Base-by-base conservation (phyloP, 306 rosid genomes). In the Ammopiptanthus mongolicus region DNA sequence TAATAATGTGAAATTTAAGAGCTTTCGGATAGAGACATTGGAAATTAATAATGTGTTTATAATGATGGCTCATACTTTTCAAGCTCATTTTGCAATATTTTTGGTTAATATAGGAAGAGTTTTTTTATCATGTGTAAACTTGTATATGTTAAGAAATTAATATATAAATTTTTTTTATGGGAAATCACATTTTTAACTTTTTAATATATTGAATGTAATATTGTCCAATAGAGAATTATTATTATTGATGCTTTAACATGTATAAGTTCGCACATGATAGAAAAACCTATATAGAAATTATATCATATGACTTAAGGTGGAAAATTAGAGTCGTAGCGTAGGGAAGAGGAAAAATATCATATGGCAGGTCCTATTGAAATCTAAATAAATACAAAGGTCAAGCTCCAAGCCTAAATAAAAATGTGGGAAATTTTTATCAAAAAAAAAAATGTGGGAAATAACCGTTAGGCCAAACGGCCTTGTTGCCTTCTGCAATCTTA, bases 21-120 rank as follows among this genome's bases (percentile, higher is more conserved):
- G 34, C 18, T 46, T 61, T 53, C 41, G 18, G 71, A 69, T 29
- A 10, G 47, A 48, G 76, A 78, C 82, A 25, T 25, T 59, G 18
- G 37, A 68, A n/a, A n/a, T n/a, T n/a, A 25, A 36, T 36, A 17
- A 18, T 5, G 48, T 5, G 68, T n/a, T 19, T 9, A 34, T 59
- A 19, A 7, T 37, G n/a, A 33, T 69, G 71, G 13, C 12, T 34
- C 37, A 10, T 42, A 19, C 13, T 66, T 76, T 76, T 77, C 39
- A 68, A 11, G 67, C 56, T 12, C n/a, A 18, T 15, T 15, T 47
- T 25, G 13, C 1, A 10, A 12, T 65, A 12, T 56, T 72, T 72
- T 19, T 57, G 12, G 55, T 28, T 8, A 22, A 2, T 8, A 39
- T 12, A 11, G n/a, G 46, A 17, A 28, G n/a, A n/a, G n/a, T n/a